A percentile compares a stretch with the other conserved stretches of the same genome.
Conservation (phyloP, 345 rosid genomes). For the Kernera saxatilis region DNA sequence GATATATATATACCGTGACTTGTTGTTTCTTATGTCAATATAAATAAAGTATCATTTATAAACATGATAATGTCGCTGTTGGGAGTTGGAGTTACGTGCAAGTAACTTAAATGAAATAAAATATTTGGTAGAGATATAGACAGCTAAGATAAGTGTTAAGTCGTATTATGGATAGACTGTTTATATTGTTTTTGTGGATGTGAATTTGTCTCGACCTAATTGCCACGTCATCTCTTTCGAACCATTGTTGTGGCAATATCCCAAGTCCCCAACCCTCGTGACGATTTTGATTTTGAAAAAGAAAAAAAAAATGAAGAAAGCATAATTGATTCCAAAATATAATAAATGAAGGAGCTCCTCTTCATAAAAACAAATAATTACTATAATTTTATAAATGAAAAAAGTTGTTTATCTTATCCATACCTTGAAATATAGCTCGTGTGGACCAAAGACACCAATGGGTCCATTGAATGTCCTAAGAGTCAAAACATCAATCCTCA, state of each 20-base stretch:
- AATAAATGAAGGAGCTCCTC: neutral
- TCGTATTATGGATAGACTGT: neutral
- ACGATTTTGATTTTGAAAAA: neutral
- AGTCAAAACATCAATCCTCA: slow-evolving; percentile 26
- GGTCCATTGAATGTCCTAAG: slow-evolving; percentile 16
- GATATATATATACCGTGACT: neutral
- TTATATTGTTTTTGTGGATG: slow-evolving; percentile 22
- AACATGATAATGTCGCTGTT: slow-evolving; percentile 11
- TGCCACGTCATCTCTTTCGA: slow-evolving; percentile 4
- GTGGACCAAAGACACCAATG: slow-evolving; percentile 22
- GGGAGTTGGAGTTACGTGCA: slow-evolving; percentile 24
- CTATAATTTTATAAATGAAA: neutral
- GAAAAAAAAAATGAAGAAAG: neutral
- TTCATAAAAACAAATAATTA: neutral
- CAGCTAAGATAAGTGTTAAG: slow-evolving; percentile 17
- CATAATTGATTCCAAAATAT: neutral
- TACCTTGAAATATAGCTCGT: slow-evolving; percentile 9
- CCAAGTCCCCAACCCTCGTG: neutral
- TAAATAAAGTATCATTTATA: neutral
- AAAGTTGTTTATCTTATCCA: slow-evolving; percentile 15
- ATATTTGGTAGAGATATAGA: slow-evolving; percentile 6
- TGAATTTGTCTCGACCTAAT: slow-evolving; percentile 4
- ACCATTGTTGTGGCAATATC: slow-evolving; percentile 19
- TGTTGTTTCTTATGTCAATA: neutral
- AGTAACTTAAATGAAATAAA: slow-evolving; percentile 21